These are phyloP conservation scores for Amylocystis lapponica DNA, from an alignment of 768 basidiomycete genomes.

Conservation along the genomic window DNA sequence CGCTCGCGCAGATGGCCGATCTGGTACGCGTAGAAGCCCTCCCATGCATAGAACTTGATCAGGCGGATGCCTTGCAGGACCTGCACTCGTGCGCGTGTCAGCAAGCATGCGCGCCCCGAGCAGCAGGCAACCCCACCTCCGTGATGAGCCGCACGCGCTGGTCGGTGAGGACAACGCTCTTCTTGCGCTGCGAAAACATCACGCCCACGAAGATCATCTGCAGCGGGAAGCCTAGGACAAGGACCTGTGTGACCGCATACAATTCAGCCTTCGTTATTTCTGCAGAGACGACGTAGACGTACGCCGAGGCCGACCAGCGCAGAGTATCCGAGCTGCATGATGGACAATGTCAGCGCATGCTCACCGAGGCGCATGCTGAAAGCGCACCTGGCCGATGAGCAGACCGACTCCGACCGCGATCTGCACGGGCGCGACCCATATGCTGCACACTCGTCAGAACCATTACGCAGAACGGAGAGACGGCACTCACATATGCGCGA, in stretches of 20 bases:
- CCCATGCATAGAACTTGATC: slow-evolving; percentile 92
- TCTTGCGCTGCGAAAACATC: slow-evolving; percentile 48
- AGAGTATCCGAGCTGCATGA: slow-evolving; percentile 58
- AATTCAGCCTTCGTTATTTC: too few species aligned
- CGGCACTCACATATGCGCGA: slow-evolving; percentile 24
- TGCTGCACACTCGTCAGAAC: slow-evolving; percentile 25
- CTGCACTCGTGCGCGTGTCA: slow-evolving; percentile 16
- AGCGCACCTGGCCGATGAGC: slow-evolving; percentile 49
- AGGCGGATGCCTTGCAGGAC: slow-evolving; percentile 81
- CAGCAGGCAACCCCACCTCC: slow-evolving; percentile 34
- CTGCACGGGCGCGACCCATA: slow-evolving; percentile 62
- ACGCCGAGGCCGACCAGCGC: slow-evolving; percentile 59
- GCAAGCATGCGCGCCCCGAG: too few species aligned
- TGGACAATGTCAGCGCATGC: neutral
- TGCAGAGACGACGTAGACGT: slow-evolving; percentile 12
- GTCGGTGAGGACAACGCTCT: slow-evolving; percentile 62
- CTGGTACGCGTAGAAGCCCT: slow-evolving; percentile 69
- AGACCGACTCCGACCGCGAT: slow-evolving; percentile 56
- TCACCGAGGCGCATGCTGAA: neutral
- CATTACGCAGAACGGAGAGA: neutral
- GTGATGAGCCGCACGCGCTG: slow-evolving; percentile 57
- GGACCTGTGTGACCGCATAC: slow-evolving; percentile 29
- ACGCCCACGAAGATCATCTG: slow-evolving; percentile 46
- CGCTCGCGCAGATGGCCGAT: slow-evolving; percentile 60
- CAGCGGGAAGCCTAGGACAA: slow-evolving; percentile 53